phyloP scores from a whole-genome alignment of 495 filamentous ascomycete genomes.

The Apiosordaria backusii region DNA sequence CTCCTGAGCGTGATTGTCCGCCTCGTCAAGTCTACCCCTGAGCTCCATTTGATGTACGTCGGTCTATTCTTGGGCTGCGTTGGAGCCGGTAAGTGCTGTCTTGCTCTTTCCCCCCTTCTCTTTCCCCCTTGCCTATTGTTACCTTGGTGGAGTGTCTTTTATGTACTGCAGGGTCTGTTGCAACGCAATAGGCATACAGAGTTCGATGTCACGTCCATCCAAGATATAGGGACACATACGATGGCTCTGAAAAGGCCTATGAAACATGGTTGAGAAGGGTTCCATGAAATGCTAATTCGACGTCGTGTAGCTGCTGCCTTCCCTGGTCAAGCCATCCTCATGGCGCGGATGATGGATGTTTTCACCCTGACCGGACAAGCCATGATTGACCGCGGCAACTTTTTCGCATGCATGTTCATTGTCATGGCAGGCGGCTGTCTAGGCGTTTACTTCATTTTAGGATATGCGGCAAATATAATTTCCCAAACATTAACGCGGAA shows the following conservation, averaged over 20 bases:
- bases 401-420: conserved; percentile 57
- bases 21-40: conserved; percentile 15
- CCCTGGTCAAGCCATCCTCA: conserved; percentile 37
- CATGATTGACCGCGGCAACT: conserved; percentile 40
- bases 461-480: conserved; percentile 42
- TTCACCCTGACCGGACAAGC: conserved; percentile 28
- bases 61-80: conserved; percentile 3
- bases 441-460: conserved; percentile 42
- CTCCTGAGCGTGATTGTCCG: conserved; percentile 12
- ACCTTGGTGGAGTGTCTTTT: too few relatives aligned
- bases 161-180: too few relatives aligned
- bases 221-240: too few relatives aligned
- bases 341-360: conserved; percentile 33
- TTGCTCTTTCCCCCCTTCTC: too few relatives aligned
- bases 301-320: conserved; percentile 33
- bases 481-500: conserved; percentile 61
- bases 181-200: too few relatives aligned
- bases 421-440: conserved; percentile 44
- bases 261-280: too few relatives aligned
- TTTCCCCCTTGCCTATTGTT: too few relatives aligned
- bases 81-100: too few relatives aligned
- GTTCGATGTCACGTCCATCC: too few relatives aligned
- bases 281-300: too few relatives aligned
- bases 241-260: too few relatives aligned
- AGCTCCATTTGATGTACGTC: conserved; percentile 18